Evolutionary conservation across 495 filamentous ascomycete species (phyloP).

Genomic region (Chaetomium fimeti): DNA sequence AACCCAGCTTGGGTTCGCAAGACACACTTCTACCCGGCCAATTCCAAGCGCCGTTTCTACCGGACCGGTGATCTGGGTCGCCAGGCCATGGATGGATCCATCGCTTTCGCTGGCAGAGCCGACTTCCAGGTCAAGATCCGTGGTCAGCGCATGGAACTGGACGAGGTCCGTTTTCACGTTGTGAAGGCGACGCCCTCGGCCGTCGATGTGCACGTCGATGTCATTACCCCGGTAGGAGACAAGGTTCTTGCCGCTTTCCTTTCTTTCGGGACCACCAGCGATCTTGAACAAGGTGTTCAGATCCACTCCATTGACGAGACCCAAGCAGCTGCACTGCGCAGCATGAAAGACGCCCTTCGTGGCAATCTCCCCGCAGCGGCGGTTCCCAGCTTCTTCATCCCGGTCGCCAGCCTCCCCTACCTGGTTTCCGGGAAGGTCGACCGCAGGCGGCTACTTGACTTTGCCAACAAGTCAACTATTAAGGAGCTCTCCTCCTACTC

Average conservation of each 20-base stretch:
- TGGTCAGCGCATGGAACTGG: constrained; percentile 18
- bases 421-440: constrained; percentile 15
- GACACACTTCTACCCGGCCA: constrained; percentile 2
- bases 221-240: not conserved
- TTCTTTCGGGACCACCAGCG: constrained; percentile 5
- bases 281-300: not conserved
- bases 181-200: constrained; percentile 4
- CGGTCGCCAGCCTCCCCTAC: not conserved
- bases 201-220: constrained; percentile 6
- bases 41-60: constrained; percentile 4
- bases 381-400: constrained; percentile 12
- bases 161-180: constrained; percentile 17
- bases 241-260: constrained; percentile 11
- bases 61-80: constrained; percentile 16
- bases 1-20: constrained; percentile 16
- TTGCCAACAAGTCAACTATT: constrained; percentile 10
- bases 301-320: constrained; percentile 5
- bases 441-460: constrained; percentile 9
- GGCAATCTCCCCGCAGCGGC: constrained; percentile 11
- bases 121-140: constrained; percentile 17
- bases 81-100: constrained; percentile 10
- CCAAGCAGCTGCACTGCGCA: not conserved
- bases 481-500: constrained; percentile 13
- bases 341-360: not conserved
- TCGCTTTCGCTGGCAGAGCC: constrained; percentile 6